A percentile compares a stretch with the other conserved stretches of the same genome.
Conservation (phyloP, 129 eudicot genomes). For the sunflower (Helianthus annuus) region HanXRQr2.0-SUNRISE NC_035448.2:163336761-163337260, state of each 20-base stretch:
- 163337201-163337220: not conserved
- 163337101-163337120: not conserved
- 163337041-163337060: not conserved
- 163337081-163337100: not conserved
- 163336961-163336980: not conserved
- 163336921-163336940: too few species aligned
- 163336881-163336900: too few species aligned
- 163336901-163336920: too few species aligned
- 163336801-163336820: not conserved
- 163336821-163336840: not conserved
- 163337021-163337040: not conserved
- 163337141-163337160: not conserved
- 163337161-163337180: not conserved
- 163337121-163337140: not conserved
- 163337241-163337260: not conserved
- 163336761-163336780: not conserved
- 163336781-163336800: not conserved
- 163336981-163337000: not conserved
- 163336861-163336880: not conserved
- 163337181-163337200: not conserved
- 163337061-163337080: not conserved
- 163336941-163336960: not conserved
- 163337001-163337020: not conserved
- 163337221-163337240: not conserved
- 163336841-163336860: not conserved